A percentile compares a stretch with the other conserved stretches of the same genome.
phyloP scores from a whole-genome alignment of 257 asterid genomes.

The Solanum dulcamara region DNA sequence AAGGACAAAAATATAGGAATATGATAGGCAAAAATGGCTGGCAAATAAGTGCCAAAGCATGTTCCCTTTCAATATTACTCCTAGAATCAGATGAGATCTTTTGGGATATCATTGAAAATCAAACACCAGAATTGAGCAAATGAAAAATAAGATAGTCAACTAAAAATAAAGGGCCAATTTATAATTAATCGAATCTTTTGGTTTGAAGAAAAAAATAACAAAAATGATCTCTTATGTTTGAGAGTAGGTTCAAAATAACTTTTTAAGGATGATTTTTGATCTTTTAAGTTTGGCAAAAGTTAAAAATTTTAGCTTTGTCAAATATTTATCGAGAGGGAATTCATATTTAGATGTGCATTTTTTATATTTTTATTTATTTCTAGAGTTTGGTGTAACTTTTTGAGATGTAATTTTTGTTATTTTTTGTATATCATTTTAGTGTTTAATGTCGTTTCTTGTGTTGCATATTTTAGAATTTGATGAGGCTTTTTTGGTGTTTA shows the following conservation, averaged over 20 bases:
- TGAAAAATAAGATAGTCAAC: background rate
- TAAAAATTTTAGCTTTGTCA: background rate
- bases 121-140: background rate
- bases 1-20: background rate
- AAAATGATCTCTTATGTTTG: background rate
- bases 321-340: background rate
- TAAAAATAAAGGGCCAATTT: background rate
- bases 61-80: background rate
- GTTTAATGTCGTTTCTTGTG: background rate
- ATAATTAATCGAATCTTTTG: background rate
- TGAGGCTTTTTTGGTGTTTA: background rate
- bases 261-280: background rate
- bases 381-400: background rate
- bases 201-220: background rate
- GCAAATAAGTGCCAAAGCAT: background rate
- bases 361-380: background rate
- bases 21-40: background rate
- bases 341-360: background rate
- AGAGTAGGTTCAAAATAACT: background rate
- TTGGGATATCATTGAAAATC: background rate
- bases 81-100: background rate
- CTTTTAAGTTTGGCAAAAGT: background rate
- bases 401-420: background rate
- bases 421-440: background rate
- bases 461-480: background rate